These are phyloP conservation scores for Cladophialophora carrionii DNA, from an alignment of 2,329 filamentous ascomycete species.

Conservation along the genomic window DNA sequence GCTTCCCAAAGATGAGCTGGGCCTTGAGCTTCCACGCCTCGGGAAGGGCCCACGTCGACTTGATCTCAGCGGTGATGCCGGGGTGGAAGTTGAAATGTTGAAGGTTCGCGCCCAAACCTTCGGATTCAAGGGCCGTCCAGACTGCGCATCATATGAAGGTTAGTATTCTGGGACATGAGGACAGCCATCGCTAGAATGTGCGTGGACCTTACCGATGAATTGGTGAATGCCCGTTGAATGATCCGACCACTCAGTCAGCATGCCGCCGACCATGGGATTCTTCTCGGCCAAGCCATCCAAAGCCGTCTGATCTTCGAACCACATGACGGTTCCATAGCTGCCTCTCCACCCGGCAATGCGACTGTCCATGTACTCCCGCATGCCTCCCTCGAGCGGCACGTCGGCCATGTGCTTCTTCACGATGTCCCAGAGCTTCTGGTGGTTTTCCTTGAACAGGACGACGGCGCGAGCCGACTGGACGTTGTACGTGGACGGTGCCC, in stretches of 20 bases:
- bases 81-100: constrained; percentile 83
- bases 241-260: constrained; percentile 72
- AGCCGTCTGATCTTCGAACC: constrained; percentile 76
- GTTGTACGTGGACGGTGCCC: constrained; percentile 77
- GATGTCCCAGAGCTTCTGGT: constrained; percentile 85
- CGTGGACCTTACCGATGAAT: constrained; percentile 48
- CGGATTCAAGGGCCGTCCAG: constrained; percentile 80
- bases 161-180: background rate
- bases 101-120: constrained; percentile 83
- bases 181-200: background rate
- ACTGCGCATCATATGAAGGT: constrained; percentile 42
- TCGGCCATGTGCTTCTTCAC: constrained; percentile 43
- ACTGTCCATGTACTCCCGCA: constrained; percentile 20
- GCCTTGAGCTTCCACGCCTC: constrained; percentile 74
- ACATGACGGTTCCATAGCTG: constrained; percentile 79
- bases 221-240: constrained; percentile 77
- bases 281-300: constrained; percentile 63
- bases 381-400: constrained; percentile 19
- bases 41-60: constrained; percentile 70
- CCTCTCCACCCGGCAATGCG: constrained; percentile 42
- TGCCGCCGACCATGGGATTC: constrained; percentile 69
- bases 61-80: constrained; percentile 72
- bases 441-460: constrained; percentile 77
- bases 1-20: constrained; percentile 77
- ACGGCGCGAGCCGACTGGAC: constrained; percentile 79